Conservation (phyloP, 208 protist species). For the Naegleria lovaniensis region DNA sequence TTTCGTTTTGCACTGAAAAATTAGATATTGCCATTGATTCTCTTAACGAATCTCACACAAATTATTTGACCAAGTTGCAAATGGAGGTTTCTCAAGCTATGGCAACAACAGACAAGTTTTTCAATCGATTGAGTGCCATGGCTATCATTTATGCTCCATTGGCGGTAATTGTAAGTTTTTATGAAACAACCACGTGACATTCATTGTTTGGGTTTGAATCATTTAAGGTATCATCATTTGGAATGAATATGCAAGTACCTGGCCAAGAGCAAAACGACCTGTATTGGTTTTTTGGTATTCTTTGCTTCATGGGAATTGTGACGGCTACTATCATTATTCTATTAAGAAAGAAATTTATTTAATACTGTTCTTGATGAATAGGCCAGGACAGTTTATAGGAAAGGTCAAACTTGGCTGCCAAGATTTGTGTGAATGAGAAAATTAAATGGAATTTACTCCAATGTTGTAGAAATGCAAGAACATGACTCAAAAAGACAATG, state of each 20-base stretch:
- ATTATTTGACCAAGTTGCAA: conserved; percentile 12
- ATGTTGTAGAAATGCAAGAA: no score
- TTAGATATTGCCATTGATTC: background rate
- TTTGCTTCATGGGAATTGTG: background rate
- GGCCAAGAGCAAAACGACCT: background rate
- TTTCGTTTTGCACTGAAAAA: background rate
- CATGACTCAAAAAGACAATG: no score
- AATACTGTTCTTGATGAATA: no score
- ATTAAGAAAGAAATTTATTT: background rate
- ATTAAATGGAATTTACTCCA: no score
- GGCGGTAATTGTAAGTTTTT: background rate
- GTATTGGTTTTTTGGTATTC: background rate
- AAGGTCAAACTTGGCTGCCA: no score
- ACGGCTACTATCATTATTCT: background rate
- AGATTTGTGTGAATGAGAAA: no score
- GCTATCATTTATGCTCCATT: background rate
- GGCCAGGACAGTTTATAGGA: no score
- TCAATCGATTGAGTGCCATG: background rate
- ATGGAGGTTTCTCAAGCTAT: background rate
- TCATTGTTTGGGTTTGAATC: no score
- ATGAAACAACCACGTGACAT: no score
- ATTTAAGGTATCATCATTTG: background rate
- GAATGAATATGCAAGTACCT: background rate
- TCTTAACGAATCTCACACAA: background rate
- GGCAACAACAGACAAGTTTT: background rate